Conservation (phyloP, 1,284 basidiomycete species). For the Fistulina hepatica region DNA sequence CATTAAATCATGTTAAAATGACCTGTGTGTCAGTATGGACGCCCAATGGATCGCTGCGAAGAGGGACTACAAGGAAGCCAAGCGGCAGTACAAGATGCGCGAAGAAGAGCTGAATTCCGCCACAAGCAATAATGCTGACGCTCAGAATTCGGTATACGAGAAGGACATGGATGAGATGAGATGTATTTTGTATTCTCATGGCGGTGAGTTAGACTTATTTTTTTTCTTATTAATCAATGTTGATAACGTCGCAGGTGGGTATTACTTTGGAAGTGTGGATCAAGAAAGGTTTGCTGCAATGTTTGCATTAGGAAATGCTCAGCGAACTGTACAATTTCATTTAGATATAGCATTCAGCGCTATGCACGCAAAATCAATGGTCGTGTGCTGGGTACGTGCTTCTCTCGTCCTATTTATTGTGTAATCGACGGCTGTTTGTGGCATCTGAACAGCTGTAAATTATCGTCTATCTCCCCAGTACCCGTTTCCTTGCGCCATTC, state of each 20-base stretch:
- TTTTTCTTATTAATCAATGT: neutral
- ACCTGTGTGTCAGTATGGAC: slow-evolving; percentile 57
- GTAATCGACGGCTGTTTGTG: slow-evolving; percentile 6
- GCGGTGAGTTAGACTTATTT: slow-evolving; percentile 34
- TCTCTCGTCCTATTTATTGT: neutral
- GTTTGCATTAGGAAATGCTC: too few species aligned
- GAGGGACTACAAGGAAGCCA: slow-evolving; percentile 60
- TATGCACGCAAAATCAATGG: slow-evolving; percentile 86
- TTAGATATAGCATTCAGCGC: slow-evolving; percentile 78
- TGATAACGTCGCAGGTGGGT: slow-evolving; percentile 42
- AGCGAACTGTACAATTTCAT: too few species aligned
- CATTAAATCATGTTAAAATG: neutral
- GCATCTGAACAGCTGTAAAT: slow-evolving; percentile 54
- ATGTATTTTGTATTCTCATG: slow-evolving; percentile 80
- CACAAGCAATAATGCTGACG: slow-evolving; percentile 11
- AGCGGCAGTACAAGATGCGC: slow-evolving; percentile 40
- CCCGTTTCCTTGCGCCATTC: slow-evolving; percentile 91
- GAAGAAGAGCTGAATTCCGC: slow-evolving; percentile 24
- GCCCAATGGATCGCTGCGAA: slow-evolving; percentile 84
- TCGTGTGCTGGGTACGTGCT: slow-evolving; percentile 62
- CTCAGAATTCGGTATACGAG: slow-evolving; percentile 30
- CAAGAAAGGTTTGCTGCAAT: too few species aligned
- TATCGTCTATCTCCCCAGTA: slow-evolving; percentile 91
- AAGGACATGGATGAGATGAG: slow-evolving; percentile 78
- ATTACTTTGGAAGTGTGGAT: slow-evolving; percentile 74